Conservation (phyloP, 2,329 filamentous ascomycete species). For the Monilinia fructicola region DNA sequence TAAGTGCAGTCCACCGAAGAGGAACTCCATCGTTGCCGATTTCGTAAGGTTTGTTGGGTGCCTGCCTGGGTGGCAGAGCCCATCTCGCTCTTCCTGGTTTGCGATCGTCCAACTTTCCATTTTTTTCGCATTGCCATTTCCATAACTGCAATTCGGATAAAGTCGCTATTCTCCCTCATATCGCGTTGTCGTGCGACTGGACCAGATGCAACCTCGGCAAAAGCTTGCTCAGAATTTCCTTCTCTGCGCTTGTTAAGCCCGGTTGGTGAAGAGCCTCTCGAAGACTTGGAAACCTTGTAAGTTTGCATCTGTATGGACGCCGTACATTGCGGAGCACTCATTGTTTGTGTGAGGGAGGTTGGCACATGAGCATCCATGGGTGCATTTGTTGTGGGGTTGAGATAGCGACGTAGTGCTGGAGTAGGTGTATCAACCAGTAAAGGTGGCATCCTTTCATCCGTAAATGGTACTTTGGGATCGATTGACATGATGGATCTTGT, state of each 20-base stretch:
- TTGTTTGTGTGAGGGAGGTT: constrained; percentile 41
- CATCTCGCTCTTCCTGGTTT: constrained; percentile 66
- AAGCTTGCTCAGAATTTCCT: constrained; percentile 37
- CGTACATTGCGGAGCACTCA: constrained; percentile 51
- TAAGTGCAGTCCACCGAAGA: constrained; percentile 53
- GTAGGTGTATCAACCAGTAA: constrained; percentile 63
- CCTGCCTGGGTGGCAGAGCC: constrained; percentile 64
- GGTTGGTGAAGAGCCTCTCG: constrained; percentile 43
- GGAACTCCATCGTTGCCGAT: constrained; percentile 60
- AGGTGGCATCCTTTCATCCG: constrained; percentile 65
- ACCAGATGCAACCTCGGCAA: constrained; percentile 42
- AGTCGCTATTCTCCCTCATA: constrained; percentile 68
- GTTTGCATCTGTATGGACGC: constrained; percentile 73
- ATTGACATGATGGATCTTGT: constrained; percentile 67
- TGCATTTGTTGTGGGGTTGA: constrained; percentile 60
- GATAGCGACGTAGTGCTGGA: constrained; percentile 64
- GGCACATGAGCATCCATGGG: constrained; percentile 46
- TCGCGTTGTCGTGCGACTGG: constrained; percentile 60
- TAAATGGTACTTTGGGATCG: constrained; percentile 64
- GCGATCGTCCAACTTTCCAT: constrained; percentile 64
- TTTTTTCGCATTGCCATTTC: constrained; percentile 69
- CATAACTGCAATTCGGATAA: constrained; percentile 69
- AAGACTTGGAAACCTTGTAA: constrained; percentile 49
- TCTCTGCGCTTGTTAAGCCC: constrained; percentile 38
- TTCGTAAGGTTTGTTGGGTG: constrained; percentile 53